Evolutionary conservation across 352 stramenopile species (phyloP).

Genomic region (Blastocystis sp.): DNA sequence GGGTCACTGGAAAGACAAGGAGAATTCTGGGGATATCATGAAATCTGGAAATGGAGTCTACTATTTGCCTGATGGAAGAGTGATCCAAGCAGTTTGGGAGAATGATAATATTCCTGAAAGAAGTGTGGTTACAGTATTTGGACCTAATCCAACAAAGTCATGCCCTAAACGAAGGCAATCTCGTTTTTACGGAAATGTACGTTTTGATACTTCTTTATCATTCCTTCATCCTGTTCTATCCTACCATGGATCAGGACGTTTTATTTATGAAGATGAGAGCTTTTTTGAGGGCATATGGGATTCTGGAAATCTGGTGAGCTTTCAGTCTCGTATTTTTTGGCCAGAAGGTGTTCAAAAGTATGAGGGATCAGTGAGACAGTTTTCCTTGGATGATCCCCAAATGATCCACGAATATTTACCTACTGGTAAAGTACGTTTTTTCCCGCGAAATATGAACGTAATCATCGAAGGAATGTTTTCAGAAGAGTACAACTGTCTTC

Average conservation of each 20-base stretch:
- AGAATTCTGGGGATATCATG: neutral
- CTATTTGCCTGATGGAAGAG: conserved; percentile 2
- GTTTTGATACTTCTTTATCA: neutral
- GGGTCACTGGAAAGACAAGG: neutral
- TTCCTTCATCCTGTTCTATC: neutral
- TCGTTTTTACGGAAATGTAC: neutral
- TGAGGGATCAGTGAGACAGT: neutral
- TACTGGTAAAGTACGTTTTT: neutral
- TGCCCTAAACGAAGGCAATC: neutral
- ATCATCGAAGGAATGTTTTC: neutral
- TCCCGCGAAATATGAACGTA: neutral
- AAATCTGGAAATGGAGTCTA: neutral
- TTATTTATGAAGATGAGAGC: conserved; percentile 2
- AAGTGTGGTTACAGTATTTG: neutral
- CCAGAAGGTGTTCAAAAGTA: neutral
- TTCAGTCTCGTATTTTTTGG: conserved; percentile 4
- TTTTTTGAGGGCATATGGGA: conserved; percentile 17
- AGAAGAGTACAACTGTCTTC: neutral
- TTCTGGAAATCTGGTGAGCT: neutral
- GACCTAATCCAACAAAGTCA: neutral
- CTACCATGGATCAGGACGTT: neutral
- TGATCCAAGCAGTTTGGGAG: neutral
- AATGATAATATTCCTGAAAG: neutral
- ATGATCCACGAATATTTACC: conserved; percentile 10
- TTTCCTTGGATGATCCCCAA: neutral